phyloP scores from a whole-genome alignment of 2,329 filamentous ascomycete genomes.

The Fusarium chuoi region DNA sequence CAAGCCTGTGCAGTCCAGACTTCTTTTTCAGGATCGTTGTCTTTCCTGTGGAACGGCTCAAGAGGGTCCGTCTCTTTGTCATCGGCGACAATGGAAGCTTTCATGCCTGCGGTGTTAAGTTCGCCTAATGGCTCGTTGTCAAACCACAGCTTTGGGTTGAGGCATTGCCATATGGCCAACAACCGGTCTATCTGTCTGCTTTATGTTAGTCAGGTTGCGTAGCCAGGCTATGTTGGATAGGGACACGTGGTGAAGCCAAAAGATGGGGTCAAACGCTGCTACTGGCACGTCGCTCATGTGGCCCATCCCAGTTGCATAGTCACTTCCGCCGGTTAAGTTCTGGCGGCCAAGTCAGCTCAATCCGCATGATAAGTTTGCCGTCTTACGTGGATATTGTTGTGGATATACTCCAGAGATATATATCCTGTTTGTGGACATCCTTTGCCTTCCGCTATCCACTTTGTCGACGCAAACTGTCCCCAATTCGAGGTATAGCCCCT shows the following conservation, averaged over 20 bases:
- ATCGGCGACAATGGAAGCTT: neutral
- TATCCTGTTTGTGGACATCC: neutral
- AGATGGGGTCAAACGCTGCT: neutral
- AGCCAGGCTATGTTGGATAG: too few relatives aligned
- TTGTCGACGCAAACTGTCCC: neutral
- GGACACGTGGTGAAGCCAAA: constrained; percentile 6
- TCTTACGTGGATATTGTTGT: constrained; percentile 4
- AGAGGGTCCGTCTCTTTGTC: neutral
- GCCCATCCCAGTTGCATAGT: neutral
- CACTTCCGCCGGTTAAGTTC: neutral
- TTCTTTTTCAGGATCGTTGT: neutral
- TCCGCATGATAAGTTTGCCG: fast-evolving
- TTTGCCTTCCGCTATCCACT: neutral
- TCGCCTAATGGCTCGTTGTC: neutral
- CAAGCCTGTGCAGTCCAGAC: neutral
- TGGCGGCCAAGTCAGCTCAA: neutral
- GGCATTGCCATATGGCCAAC: neutral
- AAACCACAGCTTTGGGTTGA: neutral
- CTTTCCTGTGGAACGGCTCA: neutral
- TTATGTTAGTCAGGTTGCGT: neutral
- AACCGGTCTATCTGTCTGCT: neutral
- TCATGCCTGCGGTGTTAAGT: fast-evolving
- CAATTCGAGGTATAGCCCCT: neutral
- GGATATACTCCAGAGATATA: constrained; percentile 10
- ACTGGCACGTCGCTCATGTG: constrained; percentile 5